A percentile compares a stretch with the other conserved stretches of the same genome.
phyloP scores from a whole-genome alignment of 306 rosid genomes.

The Senna tora region DNA sequence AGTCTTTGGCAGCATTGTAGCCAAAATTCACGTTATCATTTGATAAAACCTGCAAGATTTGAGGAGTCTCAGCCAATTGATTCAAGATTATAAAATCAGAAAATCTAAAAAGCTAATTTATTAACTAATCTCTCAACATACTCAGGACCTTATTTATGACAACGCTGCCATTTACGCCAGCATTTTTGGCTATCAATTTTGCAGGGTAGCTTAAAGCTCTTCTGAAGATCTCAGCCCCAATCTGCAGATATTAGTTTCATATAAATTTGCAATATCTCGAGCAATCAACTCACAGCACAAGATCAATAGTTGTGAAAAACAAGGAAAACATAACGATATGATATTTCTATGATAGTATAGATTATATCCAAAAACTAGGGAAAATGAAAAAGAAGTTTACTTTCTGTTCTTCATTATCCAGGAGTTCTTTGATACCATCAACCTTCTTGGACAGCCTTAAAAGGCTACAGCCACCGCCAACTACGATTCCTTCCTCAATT shows the following conservation, averaged over 20 bases:
- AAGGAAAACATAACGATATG: not conserved
- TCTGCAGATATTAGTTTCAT: slow-evolving; percentile 46
- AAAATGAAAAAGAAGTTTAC: slow-evolving; percentile 42
- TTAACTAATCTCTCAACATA: slow-evolving; percentile 38
- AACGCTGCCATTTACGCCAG: slow-evolving; percentile 85
- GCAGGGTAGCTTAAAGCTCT: slow-evolving; percentile 84
- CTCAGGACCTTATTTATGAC: slow-evolving; percentile 75
- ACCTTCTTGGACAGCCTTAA: slow-evolving; percentile 75
- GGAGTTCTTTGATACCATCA: slow-evolving; percentile 61
- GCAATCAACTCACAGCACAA: slow-evolving; percentile 18
- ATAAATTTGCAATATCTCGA: slow-evolving; percentile 19
- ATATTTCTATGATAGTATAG: not conserved
- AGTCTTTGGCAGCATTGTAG: slow-evolving; percentile 79
- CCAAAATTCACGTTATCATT: slow-evolving; percentile 59
- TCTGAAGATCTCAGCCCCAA: slow-evolving; percentile 92
- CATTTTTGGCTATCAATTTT: slow-evolving; percentile 86
- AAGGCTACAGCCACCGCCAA: slow-evolving; percentile 96
- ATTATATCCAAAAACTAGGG: not conserved
- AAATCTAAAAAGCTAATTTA: slow-evolving; percentile 18
- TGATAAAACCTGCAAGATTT: slow-evolving; percentile 63
- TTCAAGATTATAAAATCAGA: slow-evolving; percentile 15
- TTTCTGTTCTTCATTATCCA: slow-evolving; percentile 88
- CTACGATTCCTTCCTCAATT: slow-evolving; percentile 94
- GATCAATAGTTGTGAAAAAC: not conserved
- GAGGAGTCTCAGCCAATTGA: slow-evolving; percentile 16